A percentile compares a stretch with the other conserved stretches of the same genome.
Evolutionary conservation across 1,139 yeast species (phyloP).

Genomic region (Saccharomyces hybrid): DNA sequence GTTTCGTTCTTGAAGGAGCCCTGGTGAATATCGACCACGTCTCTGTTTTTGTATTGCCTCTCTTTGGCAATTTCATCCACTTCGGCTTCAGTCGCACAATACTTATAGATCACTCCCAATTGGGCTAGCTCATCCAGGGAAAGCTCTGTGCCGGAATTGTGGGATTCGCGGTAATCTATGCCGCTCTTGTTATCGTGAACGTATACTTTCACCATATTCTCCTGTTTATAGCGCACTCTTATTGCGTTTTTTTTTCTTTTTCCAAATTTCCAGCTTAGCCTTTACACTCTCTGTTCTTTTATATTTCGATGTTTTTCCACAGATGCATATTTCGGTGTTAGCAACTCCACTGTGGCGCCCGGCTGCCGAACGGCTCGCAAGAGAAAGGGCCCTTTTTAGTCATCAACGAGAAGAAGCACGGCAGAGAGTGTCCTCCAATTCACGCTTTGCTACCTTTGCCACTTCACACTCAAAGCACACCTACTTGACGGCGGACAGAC

Average conservation of each 20-base stretch:
- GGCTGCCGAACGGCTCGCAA: background rate
- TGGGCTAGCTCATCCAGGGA: slow-evolving; percentile 41
- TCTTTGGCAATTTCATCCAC: slow-evolving; percentile 62
- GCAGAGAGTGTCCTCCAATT: background rate
- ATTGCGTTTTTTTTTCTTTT: background rate
- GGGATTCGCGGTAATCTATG: slow-evolving; percentile 64
- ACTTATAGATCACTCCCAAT: slow-evolving; percentile 65
- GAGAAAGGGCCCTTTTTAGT: background rate
- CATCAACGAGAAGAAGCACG: background rate
- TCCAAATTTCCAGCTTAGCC: background rate
- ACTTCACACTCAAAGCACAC: background rate
- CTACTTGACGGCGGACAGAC: background rate
- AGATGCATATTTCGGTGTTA: background rate
- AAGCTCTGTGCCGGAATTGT: slow-evolving; percentile 60
- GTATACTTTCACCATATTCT: slow-evolving; percentile 41
- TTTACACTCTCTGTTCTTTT: background rate
- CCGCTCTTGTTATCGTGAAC: slow-evolving; percentile 62
- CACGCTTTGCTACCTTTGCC: background rate
- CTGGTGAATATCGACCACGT: slow-evolving; percentile 55
- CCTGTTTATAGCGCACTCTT: background rate
- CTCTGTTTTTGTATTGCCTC: slow-evolving; percentile 75
- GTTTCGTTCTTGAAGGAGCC: slow-evolving; percentile 53
- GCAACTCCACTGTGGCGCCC: background rate
- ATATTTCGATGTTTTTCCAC: background rate
- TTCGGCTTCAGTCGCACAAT: slow-evolving; percentile 44